Evolutionary conservation across 331 rosid genomes (phyloP), one percentile per base, ranked within the genome.

Genomic region (Quercus phellos): DNA sequence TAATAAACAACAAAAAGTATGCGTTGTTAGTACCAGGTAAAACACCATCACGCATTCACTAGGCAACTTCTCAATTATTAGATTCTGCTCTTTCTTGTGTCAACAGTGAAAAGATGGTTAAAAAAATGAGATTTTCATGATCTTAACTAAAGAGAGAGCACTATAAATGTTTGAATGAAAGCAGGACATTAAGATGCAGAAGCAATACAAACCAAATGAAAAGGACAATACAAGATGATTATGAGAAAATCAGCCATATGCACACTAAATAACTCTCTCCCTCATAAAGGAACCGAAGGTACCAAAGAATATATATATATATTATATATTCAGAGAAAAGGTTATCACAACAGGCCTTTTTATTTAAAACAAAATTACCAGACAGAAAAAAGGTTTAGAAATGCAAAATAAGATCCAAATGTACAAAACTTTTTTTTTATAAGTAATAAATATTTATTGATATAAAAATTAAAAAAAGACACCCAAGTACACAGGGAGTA

Each of bases 1-100:
- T 73, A 82, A 74, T 17, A 80, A 63, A 70, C 66, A 79, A 50
- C 50, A 22, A 58, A 34, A 9, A 75, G 43, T 22, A 26, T 27
- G 56, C 59, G 3, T 18, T 51, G 7, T 19, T 26, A 71, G 24
- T 1, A 22, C 24, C 24, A 75, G 74, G 68, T 24, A 43, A 30
- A 61, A 55, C 18, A 73, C 34, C 72, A 69, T 51, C 54, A 51
- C 7, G 59, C 77, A 56, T 58, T 19, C 56, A 70, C 72, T 70
- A 76, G 70, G 24, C 4, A 64, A 55, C 73, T 70, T 78, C 24
- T 10, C 59, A 34, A 67, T 30, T 38, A 71, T 55, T 68, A 54
- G 51, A 64, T n/a, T 55, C 24, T 51, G n/a, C 24, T 55, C 14
- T 56, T 72, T 72, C 50, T 70, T 55, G 74, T 32, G 58, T n/a